Conservation (phyloP, 1,284 basidiomycete species). For the Cutaneotrichosporon mucoides region DNA sequence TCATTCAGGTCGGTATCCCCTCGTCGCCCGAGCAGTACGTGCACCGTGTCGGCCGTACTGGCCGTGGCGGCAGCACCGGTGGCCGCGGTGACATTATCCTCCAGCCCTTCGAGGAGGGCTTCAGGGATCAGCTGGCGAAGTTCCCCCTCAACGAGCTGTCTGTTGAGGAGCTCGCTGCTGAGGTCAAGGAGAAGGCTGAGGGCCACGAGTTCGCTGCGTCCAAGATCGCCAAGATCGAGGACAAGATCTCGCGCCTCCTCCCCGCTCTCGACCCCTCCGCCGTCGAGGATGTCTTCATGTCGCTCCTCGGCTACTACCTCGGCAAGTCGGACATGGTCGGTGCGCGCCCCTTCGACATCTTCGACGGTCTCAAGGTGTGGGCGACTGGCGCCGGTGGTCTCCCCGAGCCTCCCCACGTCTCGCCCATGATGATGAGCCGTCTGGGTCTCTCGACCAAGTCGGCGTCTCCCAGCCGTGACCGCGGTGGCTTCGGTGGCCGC, state of each 20-base stretch:
- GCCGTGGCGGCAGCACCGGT: conserved; percentile 62
- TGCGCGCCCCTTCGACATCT: conserved; percentile 49
- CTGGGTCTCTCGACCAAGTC: conserved; percentile 12
- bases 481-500: conserved; percentile 4
- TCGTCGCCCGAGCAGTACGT: conserved; percentile 71
- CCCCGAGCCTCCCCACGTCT: conserved; percentile 54
- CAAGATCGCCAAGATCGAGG: conserved; percentile 38
- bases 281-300: conserved; percentile 63
- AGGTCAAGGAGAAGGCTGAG: conserved; percentile 3
- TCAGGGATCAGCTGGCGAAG: conserved; percentile 58
- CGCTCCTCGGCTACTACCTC: conserved; percentile 73
- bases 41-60: conserved; percentile 88
- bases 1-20: conserved; percentile 88
- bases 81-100: conserved; percentile 86
- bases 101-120: conserved; percentile 74
- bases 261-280: conserved; percentile 57
- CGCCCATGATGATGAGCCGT: conserved; percentile 53
- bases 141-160: neutral
- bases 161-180: conserved; percentile 54
- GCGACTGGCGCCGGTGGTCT: conserved; percentile 56
- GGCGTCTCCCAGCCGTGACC: neutral
- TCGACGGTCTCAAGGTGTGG: conserved; percentile 67
- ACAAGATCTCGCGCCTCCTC: conserved; percentile 46
- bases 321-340: conserved; percentile 57
- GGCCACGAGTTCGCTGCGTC: conserved; percentile 15